phyloP scores from a whole-genome alignment of 169 alveolate genomes.

The Babesia ovata region DNA sequence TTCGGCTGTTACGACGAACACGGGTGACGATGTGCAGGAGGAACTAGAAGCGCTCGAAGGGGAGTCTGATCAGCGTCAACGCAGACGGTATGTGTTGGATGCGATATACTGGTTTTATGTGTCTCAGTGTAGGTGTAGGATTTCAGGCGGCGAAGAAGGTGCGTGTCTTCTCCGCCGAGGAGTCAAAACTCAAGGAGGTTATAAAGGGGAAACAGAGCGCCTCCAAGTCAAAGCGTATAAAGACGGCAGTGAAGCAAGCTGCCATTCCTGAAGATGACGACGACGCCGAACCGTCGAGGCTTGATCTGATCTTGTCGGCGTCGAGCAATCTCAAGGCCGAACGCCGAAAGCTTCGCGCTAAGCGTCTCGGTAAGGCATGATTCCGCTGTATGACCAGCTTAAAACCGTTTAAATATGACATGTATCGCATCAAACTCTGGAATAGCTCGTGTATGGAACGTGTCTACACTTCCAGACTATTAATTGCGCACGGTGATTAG shows the following conservation, averaged over 20 bases:
- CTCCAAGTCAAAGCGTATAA: slow-evolving; percentile 41
- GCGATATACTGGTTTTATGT: background rate
- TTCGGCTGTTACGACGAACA: background rate
- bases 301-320: slow-evolving; percentile 4
- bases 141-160: slow-evolving; percentile 12
- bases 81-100: slow-evolving; percentile 8
- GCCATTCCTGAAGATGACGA: slow-evolving; percentile 6
- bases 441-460: no score
- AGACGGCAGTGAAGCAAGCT: slow-evolving; percentile 9
- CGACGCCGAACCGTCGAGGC: slow-evolving; percentile 40
- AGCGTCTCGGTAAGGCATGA: slow-evolving; percentile 4
- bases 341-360: slow-evolving; percentile 3
- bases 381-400: background rate
- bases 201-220: slow-evolving; percentile 49
- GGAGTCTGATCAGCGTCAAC: slow-evolving; percentile 13
- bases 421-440: no score
- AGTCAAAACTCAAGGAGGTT: slow-evolving; percentile 50
- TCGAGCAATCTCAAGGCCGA: slow-evolving; percentile 1
- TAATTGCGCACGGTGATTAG: no score
- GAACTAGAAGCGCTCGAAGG: slow-evolving; percentile 19
- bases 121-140: slow-evolving; percentile 25
- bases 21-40: slow-evolving; percentile 20
- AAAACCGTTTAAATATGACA: no score
- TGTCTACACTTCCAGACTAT: no score
- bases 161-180: slow-evolving; percentile 50